These are phyloP conservation scores for Trametes versicolor DNA, from an alignment of 1,284 basidiomycete species.

Conservation along the genomic window DNA sequence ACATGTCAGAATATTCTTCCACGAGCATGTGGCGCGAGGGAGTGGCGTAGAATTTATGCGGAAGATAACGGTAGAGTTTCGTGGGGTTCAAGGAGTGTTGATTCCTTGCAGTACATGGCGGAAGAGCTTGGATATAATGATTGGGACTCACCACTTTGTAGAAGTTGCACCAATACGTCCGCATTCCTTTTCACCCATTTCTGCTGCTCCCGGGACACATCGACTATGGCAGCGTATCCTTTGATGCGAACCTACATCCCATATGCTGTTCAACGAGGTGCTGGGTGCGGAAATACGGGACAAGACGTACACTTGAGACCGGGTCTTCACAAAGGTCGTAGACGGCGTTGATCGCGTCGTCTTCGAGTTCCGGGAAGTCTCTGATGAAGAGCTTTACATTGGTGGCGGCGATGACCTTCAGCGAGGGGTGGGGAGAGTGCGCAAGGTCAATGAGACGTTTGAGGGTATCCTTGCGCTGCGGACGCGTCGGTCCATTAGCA, in stretches of 20 bases:
- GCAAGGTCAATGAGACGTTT: conserved; percentile 50
- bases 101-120: not conserved
- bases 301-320: conserved; percentile 55
- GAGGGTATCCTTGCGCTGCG: conserved; percentile 48
- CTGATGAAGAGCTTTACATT: conserved; percentile 67
- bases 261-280: conserved; percentile 20
- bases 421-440: conserved; percentile 46
- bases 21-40: not conserved
- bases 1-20: not conserved
- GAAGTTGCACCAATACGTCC: conserved; percentile 76
- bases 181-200: conserved; percentile 76
- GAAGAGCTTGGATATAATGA: conserved; percentile 14
- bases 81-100: not conserved
- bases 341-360: conserved; percentile 76
- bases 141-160: conserved; percentile 71
- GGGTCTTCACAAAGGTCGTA: conserved; percentile 82
- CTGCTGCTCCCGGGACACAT: conserved; percentile 65
- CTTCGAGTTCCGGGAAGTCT: conserved; percentile 74
- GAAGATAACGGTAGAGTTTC: not conserved
- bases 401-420: conserved; percentile 67
- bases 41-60: not conserved
- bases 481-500: not conserved
- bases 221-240: conserved; percentile 70
- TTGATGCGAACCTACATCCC: conserved; percentile 67
- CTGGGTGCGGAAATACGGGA: not conserved